These are phyloP conservation scores for Warburgia ugandensis DNA, from an alignment of 164 flowering plant species.

Conservation along the genomic window DNA sequence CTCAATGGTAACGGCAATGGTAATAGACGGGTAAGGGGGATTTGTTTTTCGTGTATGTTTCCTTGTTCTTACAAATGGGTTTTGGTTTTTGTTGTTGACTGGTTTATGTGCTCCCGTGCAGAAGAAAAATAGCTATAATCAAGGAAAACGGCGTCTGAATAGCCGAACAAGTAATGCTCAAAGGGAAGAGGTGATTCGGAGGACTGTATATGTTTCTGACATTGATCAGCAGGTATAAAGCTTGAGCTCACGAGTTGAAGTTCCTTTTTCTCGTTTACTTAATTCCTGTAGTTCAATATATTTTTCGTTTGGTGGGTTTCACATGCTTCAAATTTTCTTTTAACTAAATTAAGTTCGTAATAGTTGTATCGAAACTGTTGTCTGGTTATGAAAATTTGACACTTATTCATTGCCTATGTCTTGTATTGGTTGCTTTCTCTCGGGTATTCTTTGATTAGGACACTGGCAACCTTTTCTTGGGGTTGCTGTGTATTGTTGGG, in stretches of 20 bases:
- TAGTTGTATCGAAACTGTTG: too few relatives aligned
- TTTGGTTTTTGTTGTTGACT: neutral
- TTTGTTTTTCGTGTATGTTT: neutral
- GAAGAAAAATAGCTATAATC: slow-evolving; percentile 50
- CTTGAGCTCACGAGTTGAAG: neutral
- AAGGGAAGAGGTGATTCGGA: slow-evolving; percentile 67
- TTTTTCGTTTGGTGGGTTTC: too few relatives aligned
- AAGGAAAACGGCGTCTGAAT: slow-evolving; percentile 65
- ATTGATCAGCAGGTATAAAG: slow-evolving; percentile 79
- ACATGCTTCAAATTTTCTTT: too few relatives aligned
- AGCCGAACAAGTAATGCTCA: slow-evolving; percentile 79
- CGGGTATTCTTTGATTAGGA: too few relatives aligned
- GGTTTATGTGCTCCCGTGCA: slow-evolving; percentile 11
- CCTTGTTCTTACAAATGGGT: neutral
- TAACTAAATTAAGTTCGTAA: neutral
- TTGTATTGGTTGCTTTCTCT: too few relatives aligned
- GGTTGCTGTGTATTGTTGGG: too few relatives aligned
- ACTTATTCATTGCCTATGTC: too few relatives aligned
- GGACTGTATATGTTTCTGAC: slow-evolving; percentile 93
- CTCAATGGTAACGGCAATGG: slow-evolving; percentile 28
- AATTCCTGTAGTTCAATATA: neutral
- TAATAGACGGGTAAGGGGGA: slow-evolving; percentile 42
- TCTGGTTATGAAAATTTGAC: too few relatives aligned
- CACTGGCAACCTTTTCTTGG: too few relatives aligned
- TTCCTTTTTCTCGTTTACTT: neutral